Base-by-base conservation (phyloP, 352 stramenopile species). In the Phytophthora cryptogea region DNA sequence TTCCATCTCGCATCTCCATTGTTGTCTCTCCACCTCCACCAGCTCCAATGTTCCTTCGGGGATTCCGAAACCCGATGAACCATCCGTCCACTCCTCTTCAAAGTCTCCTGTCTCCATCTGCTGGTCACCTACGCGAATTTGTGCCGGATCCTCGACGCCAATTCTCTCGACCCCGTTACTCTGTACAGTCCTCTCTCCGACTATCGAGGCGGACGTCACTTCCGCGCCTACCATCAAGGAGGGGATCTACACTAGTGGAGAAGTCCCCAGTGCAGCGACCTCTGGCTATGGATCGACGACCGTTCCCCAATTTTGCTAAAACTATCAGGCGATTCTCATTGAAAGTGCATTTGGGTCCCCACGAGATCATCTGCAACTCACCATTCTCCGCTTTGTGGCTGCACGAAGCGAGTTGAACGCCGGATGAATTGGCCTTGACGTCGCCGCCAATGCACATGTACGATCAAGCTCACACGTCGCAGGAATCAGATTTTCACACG, bases 41-140 rank as follows among this genome's bases (percentile, higher is more conserved):
- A 74, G 44, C 27, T 68, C 52, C 23, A 76, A 54, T 13, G 68
- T 71, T 6, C 68, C 68, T 0, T 20, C 11, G 5, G 55, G 45
- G 11, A 76, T 64, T 13, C 64, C 68, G 26, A 73, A 73, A 10
- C 63, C 63, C 2, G 40, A 54, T 14, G 35, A 32, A 13, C 55
- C 5, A 14, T 56, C 41, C n/a, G 16, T 39, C 59, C 53, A 69
- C n/a, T 57, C 8, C 0, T 46, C 48, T 35, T 55, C 44, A 14
- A 36, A 11, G 8, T 59, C 40, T 40, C 17, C 44, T 8, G 49
- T 30, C 16, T 66, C 26, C 26, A 54, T 51, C 13, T 61, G 51
- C 44, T 51, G 27, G 7, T 51, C 53, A 27, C 63, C 30, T 3
- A 39, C 8, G 13, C 27, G 14, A 20, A 48, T 27, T 14, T 26